phyloP scores from a whole-genome alignment of 768 basidiomycete species.

The Suillus ampliporus region DNA sequence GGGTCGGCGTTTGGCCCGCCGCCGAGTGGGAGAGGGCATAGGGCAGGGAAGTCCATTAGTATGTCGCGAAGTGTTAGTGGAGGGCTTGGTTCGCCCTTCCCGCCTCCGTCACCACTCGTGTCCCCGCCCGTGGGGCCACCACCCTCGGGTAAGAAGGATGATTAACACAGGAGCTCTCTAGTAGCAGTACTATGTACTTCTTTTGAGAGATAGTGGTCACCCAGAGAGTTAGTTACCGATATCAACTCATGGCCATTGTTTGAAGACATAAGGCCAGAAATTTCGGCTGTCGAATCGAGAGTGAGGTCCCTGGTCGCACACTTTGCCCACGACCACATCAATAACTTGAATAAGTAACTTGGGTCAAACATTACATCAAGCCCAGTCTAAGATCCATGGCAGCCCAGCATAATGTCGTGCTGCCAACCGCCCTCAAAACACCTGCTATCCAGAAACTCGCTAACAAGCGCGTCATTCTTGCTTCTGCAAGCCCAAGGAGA shows the following conservation, averaged over 20 bases:
- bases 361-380: background rate
- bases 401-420: conserved; percentile 54
- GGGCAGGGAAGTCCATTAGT: conserved; percentile 14
- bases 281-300: too few relatives aligned
- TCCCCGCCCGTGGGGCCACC: conserved; percentile 28
- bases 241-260: background rate
- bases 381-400: conserved; percentile 22
- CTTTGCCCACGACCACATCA: background rate
- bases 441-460: conserved; percentile 69
- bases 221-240: background rate
- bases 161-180: conserved; percentile 22
- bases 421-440: conserved; percentile 66
- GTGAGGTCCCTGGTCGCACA: background rate
- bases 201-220: background rate
- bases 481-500: conserved; percentile 86
- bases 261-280: too few relatives aligned
- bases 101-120: conserved; percentile 29
- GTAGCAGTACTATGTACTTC: conserved; percentile 1
- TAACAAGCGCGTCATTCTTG: conserved; percentile 82
- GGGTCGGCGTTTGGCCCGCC: conserved; percentile 28
- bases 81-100: conserved; percentile 14
- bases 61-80: conserved; percentile 21
- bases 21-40: conserved; percentile 18
- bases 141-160: conserved; percentile 31
- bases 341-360: background rate